Evolutionary conservation across 345 rosid genomes (phyloP).

Genomic region (Tarenaya hassleriana): DNA sequence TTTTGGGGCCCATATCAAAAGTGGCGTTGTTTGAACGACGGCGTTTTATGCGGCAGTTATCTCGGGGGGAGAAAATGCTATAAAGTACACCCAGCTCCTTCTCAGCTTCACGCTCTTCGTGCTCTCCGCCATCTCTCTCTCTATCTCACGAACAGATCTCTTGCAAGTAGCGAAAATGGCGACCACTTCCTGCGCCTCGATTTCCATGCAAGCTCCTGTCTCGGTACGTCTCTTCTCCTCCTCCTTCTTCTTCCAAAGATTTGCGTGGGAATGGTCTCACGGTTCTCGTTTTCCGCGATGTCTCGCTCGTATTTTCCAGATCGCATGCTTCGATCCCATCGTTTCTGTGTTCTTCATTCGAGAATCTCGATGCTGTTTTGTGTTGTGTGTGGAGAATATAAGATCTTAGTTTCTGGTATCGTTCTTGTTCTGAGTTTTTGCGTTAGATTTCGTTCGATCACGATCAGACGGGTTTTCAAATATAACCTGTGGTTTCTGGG

Average conservation of each 20-base stretch:
- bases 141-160: slow-evolving; percentile 21
- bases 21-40: neutral
- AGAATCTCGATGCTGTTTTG: slow-evolving; percentile 6
- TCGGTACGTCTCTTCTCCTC: slow-evolving; percentile 19
- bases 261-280: neutral
- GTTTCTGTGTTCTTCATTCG: neutral
- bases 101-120: slow-evolving; percentile 27
- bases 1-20: neutral
- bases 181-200: slow-evolving; percentile 27
- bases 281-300: neutral
- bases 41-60: neutral
- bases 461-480: neutral
- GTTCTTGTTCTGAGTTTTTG: neutral
- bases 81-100: slow-evolving; percentile 21
- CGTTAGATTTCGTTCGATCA: neutral
- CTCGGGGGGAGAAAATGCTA: slow-evolving; percentile 6
- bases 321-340: slow-evolving; percentile 6
- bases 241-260: neutral
- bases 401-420: neutral
- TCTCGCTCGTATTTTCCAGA: slow-evolving; percentile 5
- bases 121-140: slow-evolving; percentile 28
- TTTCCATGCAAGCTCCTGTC: slow-evolving; percentile 36
- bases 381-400: neutral
- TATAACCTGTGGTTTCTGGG: too few relatives aligned
- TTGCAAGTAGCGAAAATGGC: slow-evolving; percentile 35